Evolutionary conservation across 2,329 filamentous ascomycete genomes (phyloP).

Genomic region (Trichophyton mentagrophytes): DNA sequence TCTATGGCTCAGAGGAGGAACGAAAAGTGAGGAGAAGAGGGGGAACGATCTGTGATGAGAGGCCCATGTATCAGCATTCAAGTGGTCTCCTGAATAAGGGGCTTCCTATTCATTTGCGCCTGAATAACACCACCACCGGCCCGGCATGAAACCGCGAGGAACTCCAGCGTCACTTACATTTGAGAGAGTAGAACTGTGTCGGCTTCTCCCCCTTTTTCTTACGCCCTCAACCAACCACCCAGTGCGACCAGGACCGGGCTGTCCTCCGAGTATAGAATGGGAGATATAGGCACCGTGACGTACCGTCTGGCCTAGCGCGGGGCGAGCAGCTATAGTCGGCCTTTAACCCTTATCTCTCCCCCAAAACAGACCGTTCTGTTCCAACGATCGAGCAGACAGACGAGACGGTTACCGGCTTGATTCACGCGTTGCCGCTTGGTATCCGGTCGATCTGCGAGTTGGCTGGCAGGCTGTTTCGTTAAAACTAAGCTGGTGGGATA

Average conservation of each 20-base stretch:
- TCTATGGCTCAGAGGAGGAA: not conserved
- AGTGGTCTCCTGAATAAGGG: not conserved
- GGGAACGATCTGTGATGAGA: not conserved
- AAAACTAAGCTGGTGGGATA: too few species aligned
- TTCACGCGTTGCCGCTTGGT: not conserved
- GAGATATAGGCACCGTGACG: not conserved
- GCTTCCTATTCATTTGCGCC: not conserved
- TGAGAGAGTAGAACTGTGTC: not conserved
- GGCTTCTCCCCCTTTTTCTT: not conserved
- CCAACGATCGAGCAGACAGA: not conserved
- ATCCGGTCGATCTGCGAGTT: not conserved
- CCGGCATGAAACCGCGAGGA: not conserved
- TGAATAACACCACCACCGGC: not conserved
- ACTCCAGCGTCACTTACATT: not conserved
- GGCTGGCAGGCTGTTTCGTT: not conserved
- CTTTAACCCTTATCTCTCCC: not conserved
- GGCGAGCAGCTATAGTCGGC: not conserved
- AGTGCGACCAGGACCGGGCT: not conserved
- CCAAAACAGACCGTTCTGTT: not conserved
- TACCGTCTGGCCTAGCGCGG: conserved; percentile 1
- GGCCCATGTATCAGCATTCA: not conserved
- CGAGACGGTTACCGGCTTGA: not conserved
- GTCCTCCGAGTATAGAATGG: not conserved
- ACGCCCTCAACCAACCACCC: not conserved
- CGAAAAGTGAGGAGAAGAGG: not conserved